Evolutionary conservation across 306 rosid species (phyloP).

Genomic region (Ormosia emarginata): DNA sequence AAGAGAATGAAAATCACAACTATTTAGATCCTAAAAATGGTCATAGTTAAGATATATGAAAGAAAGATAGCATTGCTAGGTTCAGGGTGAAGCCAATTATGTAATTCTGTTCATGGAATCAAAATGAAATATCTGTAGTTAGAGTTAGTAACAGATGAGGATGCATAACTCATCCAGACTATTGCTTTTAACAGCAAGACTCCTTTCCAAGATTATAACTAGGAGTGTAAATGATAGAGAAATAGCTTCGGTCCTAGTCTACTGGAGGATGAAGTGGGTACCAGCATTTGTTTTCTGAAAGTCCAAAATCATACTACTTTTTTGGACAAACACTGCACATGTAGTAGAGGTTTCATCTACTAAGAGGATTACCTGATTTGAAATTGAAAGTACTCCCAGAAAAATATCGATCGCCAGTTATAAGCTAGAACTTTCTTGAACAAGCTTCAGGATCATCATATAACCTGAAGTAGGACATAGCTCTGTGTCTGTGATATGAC

Average conservation of each 20-base stretch:
- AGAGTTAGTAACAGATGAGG: neutral
- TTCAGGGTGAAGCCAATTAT: neutral
- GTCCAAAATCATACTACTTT: neutral
- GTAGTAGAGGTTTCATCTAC: neutral
- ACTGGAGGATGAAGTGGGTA: neutral
- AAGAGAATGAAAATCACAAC: neutral
- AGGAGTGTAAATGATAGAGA: neutral
- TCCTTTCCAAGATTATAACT: neutral
- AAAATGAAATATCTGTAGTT: neutral
- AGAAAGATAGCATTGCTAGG: neutral
- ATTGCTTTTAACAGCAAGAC: neutral
- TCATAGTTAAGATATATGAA: neutral
- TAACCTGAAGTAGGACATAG: neutral
- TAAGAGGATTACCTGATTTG: neutral
- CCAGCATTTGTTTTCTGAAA: neutral
- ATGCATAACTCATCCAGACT: neutral
- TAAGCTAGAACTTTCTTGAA: constrained; percentile 3
- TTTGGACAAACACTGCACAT: neutral
- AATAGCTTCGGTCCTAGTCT: neutral
- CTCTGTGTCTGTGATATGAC: neutral
- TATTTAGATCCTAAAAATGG: neutral
- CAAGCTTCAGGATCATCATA: neutral
- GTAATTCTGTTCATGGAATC: neutral
- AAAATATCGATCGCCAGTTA: neutral
- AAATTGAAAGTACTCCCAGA: neutral